Percentiles rank a stretch among this genome's conserved stretches.
phyloP scores from a whole-genome alignment of 169 alveolate genomes.

The Plasmodium gaboni region DNA sequence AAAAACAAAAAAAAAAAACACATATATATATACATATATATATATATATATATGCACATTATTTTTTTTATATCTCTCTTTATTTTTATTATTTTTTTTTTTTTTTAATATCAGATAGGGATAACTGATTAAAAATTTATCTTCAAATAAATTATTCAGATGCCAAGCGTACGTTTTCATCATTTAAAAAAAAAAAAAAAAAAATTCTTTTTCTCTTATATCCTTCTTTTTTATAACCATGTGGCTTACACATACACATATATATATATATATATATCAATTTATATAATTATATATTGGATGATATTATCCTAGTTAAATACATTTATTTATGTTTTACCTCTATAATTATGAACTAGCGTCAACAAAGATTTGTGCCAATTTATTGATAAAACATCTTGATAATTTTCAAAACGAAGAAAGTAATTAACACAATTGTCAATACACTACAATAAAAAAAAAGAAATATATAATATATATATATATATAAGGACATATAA shows the following conservation, averaged over 20 bases:
- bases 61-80: not conserved
- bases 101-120: slow-evolving; percentile 70
- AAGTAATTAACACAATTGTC: slow-evolving; percentile 79
- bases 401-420: slow-evolving; percentile 83
- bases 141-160: slow-evolving; percentile 72
- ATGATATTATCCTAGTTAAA: no score
- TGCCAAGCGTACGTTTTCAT: slow-evolving; percentile 76
- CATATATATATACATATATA: not conserved
- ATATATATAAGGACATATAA: not conserved
- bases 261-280: not conserved
- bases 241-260: not conserved
- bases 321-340: slow-evolving; percentile 25
- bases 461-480: not conserved
- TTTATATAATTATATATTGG: no score
- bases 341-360: slow-evolving; percentile 91
- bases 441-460: slow-evolving; percentile 74
- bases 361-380: slow-evolving; percentile 95
- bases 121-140: slow-evolving; percentile 70
- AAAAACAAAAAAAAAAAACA: slow-evolving; percentile 4
- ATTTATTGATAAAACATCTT: slow-evolving; percentile 91
- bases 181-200: slow-evolving; percentile 34
- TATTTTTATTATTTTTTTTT: not conserved
- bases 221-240: no score
- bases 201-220: not conserved
- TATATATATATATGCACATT: not conserved